Conservation (phyloP, 805 yeast genomes). For the Candida glaebosa region DNA sequence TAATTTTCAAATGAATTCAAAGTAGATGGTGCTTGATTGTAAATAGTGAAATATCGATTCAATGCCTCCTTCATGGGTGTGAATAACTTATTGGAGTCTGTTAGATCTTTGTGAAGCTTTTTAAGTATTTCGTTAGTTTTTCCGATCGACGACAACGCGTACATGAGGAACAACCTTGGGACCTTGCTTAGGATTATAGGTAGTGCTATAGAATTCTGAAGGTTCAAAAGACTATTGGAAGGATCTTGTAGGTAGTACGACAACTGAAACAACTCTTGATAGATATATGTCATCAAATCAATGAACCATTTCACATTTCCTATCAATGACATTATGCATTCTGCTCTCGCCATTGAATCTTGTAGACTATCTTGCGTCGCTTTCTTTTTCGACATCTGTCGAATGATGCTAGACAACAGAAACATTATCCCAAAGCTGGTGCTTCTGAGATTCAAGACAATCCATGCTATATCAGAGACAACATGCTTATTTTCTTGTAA, state of each 20-base stretch:
- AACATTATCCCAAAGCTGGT: slow-evolving; percentile 69
- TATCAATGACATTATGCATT: slow-evolving; percentile 55
- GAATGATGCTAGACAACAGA: slow-evolving; percentile 54
- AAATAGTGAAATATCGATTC: slow-evolving; percentile 45
- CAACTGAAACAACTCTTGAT: slow-evolving; percentile 66
- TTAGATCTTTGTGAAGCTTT: slow-evolving; percentile 52
- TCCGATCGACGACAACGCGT: slow-evolving; percentile 63
- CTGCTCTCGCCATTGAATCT: slow-evolving; percentile 58
- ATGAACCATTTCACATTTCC: slow-evolving; percentile 86
- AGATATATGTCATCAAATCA: slow-evolving; percentile 67
- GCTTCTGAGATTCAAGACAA: slow-evolving; percentile 63
- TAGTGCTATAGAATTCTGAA: slow-evolving; percentile 43
- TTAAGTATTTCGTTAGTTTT: slow-evolving; percentile 56
- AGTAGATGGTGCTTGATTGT: slow-evolving; percentile 51
- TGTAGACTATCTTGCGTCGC: slow-evolving; percentile 48
- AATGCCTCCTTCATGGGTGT: slow-evolving; percentile 53
- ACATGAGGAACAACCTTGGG: slow-evolving; percentile 63
- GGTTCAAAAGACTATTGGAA: slow-evolving; percentile 17
- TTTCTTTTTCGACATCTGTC: slow-evolving; percentile 63
- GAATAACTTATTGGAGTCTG: slow-evolving; percentile 37
- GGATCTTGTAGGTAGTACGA: slow-evolving; percentile 19
- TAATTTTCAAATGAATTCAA: slow-evolving; percentile 58
- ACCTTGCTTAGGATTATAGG: slow-evolving; percentile 66
- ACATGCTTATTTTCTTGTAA: slow-evolving; percentile 24
- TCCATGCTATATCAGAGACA: slow-evolving; percentile 54